Conservation (phyloP, 768 basidiomycete species). For the Suillus hirtellus region DNA sequence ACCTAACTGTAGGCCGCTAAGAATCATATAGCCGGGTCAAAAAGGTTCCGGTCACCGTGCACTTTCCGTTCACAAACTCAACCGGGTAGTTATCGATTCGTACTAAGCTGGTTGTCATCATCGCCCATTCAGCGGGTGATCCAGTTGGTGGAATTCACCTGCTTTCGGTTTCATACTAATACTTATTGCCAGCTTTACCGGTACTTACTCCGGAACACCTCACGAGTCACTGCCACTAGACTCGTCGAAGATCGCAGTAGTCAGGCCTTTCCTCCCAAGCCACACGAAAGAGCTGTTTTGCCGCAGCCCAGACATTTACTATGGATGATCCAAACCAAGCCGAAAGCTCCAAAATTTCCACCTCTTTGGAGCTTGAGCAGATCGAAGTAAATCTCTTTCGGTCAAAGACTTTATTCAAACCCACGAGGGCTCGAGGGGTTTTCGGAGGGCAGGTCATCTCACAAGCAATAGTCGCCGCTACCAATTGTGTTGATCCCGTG, state of each 20-base stretch:
- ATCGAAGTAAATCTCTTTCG: slow-evolving; percentile 78
- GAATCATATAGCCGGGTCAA: background rate
- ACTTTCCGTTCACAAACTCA: background rate
- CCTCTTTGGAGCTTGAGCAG: slow-evolving; percentile 75
- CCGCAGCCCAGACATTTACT: background rate
- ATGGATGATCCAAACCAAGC: slow-evolving; percentile 48
- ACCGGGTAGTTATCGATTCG: background rate
- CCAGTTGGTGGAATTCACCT: background rate
- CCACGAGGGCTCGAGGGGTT: slow-evolving; percentile 63
- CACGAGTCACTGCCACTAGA: background rate
- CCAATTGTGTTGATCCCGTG: slow-evolving; percentile 64
- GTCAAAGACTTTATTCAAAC: slow-evolving; percentile 72
- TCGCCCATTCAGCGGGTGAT: background rate
- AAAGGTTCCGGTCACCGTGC: background rate
- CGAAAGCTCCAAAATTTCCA: slow-evolving; percentile 70
- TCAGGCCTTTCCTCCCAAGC: background rate
- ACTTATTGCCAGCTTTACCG: background rate
- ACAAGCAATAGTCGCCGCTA: slow-evolving; percentile 81
- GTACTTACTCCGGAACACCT: background rate
- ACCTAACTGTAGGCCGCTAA: too few species aligned
- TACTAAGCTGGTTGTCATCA: background rate
- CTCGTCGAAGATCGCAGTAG: background rate
- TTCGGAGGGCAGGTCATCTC: slow-evolving; percentile 92
- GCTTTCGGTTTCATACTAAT: background rate
- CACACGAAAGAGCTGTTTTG: background rate